Evolutionary conservation across 2,329 filamentous ascomycete species (phyloP), one percentile per base, ranked within the genome.

Genomic region (Neopestalotiopsis sp.): DNA sequence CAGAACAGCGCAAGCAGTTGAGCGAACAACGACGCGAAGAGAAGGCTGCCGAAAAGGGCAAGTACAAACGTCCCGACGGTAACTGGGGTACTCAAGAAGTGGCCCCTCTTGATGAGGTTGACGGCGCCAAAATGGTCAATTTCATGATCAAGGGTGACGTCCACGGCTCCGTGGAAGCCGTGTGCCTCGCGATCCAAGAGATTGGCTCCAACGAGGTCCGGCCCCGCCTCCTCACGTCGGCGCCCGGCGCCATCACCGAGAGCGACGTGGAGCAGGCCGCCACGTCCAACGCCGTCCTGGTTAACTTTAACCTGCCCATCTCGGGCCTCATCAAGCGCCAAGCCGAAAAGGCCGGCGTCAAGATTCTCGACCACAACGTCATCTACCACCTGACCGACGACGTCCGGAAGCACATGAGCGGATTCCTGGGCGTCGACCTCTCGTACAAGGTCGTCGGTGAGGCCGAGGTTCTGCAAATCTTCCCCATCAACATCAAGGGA

Each of bases 91-190:
- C 75, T 4, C 75, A 72, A 28, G 77, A 77, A 32, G 75, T 77
- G 38, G 72, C 77, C 0, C 78, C 78, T 4, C 83, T 81, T 60
- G 20, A 30, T n/a, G 56, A 52, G 4, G 83, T 79, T 62, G 75
- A 78, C 42, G 83, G 84, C 9, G 80, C 86, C 7, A 84, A 84
- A 65, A 82, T 87, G 17, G 86, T 97, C 62, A 92, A 92, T 74
- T 96, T 98, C 80, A 89, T 96, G 69, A 86, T 99, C 82, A 97
- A 97, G 81, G 95, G 91, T 67, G 96, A 99, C 75, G 96, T 98
- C 20, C 93, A 92, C 70, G 96, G 96, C 49, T 98, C 95, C 0
- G 94, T 95, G 0, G 96, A 99, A 83, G 96, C 96, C 2, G 92
- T 98, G 2, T 86, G 91, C 70, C 91, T 93, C 63, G 91, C 92